A percentile compares a stretch with the other conserved stretches of the same genome.
Evolutionary conservation across 1,139 yeast species (phyloP).

Genomic region (Taphrina deformans): DNA sequence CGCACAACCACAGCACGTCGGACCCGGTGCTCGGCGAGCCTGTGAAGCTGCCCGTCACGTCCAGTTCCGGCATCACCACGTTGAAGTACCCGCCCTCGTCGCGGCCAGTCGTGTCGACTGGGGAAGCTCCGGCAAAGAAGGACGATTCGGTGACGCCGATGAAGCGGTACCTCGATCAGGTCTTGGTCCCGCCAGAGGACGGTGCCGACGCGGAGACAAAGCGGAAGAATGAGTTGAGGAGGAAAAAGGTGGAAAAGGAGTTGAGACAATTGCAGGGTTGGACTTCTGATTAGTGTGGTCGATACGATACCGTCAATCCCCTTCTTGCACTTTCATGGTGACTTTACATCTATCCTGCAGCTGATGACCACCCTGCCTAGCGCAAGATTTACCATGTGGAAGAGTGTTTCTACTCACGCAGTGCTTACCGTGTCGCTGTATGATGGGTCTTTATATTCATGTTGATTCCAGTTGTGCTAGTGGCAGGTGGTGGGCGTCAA

Average conservation of each 20-base stretch:
- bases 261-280: slow-evolving; percentile 10
- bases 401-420: too few species aligned
- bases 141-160: background rate
- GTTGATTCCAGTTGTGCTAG: too few species aligned
- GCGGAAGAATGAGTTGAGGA: slow-evolving; percentile 2
- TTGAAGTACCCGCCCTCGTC: background rate
- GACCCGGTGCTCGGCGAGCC: background rate
- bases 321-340: background rate
- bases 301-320: background rate
- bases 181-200: background rate
- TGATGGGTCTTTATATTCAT: too few species aligned
- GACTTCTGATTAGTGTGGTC: background rate
- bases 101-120: background rate
- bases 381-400: too few species aligned
- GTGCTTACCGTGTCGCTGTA: too few species aligned
- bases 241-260: slow-evolving; percentile 2
- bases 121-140: background rate
- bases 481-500: too few species aligned
- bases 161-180: slow-evolving; percentile 2
- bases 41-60: background rate
- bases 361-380: too few species aligned
- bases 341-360: too few species aligned
- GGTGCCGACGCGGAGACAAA: background rate
- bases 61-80: background rate
- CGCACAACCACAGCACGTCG: background rate